Evolutionary conservation across 352 stramenopile species (phyloP).

Genomic region (Phytopythium aichiense): DNA sequence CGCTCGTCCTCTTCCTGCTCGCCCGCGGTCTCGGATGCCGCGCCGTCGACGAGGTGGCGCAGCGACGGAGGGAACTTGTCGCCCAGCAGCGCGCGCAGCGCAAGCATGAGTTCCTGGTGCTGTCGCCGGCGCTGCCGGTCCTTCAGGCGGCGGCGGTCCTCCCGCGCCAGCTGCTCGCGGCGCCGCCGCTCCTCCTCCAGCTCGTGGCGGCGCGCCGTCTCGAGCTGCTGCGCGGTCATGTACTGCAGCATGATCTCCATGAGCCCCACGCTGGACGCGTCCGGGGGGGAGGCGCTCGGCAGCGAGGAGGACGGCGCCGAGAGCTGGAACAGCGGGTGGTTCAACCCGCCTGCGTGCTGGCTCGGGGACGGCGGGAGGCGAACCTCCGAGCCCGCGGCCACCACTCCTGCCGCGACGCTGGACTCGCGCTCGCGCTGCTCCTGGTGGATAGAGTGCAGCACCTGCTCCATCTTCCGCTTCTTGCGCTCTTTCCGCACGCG

Average conservation of each 20-base stretch:
- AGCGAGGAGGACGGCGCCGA: background rate
- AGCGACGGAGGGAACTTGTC: constrained; percentile 42
- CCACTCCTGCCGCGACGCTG: background rate
- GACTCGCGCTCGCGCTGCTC: constrained; percentile 36
- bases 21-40: background rate
- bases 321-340: background rate
- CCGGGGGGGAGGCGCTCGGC: background rate
- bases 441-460: constrained; percentile 42
- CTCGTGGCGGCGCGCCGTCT: constrained; percentile 28
- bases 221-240: constrained; percentile 47
- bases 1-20: background rate
- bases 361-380: background rate
- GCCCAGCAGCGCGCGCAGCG: constrained; percentile 37
- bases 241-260: constrained; percentile 54
- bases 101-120: constrained; percentile 54
- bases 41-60: constrained; percentile 27
- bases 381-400: background rate
- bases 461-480: constrained; percentile 59
- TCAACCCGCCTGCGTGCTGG: background rate
- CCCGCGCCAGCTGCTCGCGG: constrained; percentile 21
- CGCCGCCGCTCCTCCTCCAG: constrained; percentile 26
- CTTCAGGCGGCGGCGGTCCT: constrained; percentile 26
- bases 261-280: constrained; percentile 20
- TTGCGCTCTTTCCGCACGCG: constrained; percentile 54
- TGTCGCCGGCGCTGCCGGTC: constrained; percentile 28